phyloP scores from a whole-genome alignment of 768 basidiomycete species.

The Suillus americanus region DNA sequence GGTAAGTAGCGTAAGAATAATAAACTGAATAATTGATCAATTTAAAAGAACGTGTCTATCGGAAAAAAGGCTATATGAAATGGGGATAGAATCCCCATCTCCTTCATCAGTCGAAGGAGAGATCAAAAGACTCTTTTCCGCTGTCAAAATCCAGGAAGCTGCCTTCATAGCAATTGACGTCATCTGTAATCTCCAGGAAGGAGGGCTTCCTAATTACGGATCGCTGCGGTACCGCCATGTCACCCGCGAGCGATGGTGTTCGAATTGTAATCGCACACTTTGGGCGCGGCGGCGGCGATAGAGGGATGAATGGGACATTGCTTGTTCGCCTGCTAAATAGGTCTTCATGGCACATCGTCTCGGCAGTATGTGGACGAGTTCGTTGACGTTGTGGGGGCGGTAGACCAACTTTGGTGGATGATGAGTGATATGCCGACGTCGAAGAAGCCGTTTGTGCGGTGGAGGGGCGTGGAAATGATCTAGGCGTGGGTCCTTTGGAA shows the following conservation, averaged over 20 bases:
- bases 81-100: slow-evolving; percentile 24
- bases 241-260: slow-evolving; percentile 18
- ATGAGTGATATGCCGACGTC: slow-evolving; percentile 15
- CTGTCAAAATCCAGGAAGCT: slow-evolving; percentile 43
- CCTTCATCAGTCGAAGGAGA: slow-evolving; percentile 37
- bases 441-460: slow-evolving; percentile 32
- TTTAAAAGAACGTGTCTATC: slow-evolving; percentile 9
- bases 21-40: slow-evolving; percentile 13
- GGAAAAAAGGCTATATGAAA: not conserved
- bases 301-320: slow-evolving; percentile 31
- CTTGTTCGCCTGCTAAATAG: slow-evolving; percentile 20
- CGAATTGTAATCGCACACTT: not conserved
- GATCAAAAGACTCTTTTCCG: slow-evolving; percentile 41
- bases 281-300: slow-evolving; percentile 36
- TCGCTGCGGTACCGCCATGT: slow-evolving; percentile 43
- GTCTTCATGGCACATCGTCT: slow-evolving; percentile 7
- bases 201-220: slow-evolving; percentile 68
- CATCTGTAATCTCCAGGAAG: slow-evolving; percentile 62
- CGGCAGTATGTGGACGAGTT: slow-evolving; percentile 14
- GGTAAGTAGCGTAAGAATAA: slow-evolving; percentile 14
- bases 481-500: slow-evolving; percentile 18
- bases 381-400: slow-evolving; percentile 56
- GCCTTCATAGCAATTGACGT: slow-evolving; percentile 28
- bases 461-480: slow-evolving; percentile 31
- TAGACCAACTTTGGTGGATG: slow-evolving; percentile 33